These are phyloP conservation scores for Viola odorata DNA, from an alignment of 345 rosid genomes.

Conservation along the genomic window DNA sequence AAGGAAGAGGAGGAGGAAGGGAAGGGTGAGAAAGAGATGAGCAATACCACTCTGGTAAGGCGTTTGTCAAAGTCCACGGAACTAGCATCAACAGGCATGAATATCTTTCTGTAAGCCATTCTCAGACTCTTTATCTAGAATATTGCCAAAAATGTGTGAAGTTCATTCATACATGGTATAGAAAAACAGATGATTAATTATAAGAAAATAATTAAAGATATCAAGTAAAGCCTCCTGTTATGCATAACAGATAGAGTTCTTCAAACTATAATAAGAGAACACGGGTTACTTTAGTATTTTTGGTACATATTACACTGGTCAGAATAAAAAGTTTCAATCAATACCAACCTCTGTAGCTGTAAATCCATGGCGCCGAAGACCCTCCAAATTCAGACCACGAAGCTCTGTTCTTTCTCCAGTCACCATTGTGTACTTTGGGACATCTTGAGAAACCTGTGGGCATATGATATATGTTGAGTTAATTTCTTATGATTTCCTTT, in stretches of 20 bases:
- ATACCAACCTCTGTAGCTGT: slow-evolving; percentile 49
- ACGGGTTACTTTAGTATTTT: neutral
- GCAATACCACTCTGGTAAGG: slow-evolving; percentile 65
- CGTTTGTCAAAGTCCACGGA: slow-evolving; percentile 58
- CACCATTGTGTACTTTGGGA: slow-evolving; percentile 86
- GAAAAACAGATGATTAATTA: neutral
- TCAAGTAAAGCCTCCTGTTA: neutral
- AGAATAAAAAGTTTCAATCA: slow-evolving; percentile 7
- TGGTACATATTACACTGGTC: neutral
- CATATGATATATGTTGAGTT: slow-evolving; percentile 2
- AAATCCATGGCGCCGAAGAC: slow-evolving; percentile 79
- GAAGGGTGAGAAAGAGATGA: slow-evolving; percentile 4
- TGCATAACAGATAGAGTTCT: neutral
- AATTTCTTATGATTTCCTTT: neutral
- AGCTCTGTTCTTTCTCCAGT: slow-evolving; percentile 87
- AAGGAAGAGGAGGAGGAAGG: neutral
- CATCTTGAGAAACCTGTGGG: slow-evolving; percentile 81
- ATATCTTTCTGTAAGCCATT: slow-evolving; percentile 72
- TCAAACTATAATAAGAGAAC: neutral
- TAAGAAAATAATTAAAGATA: neutral
- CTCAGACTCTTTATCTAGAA: slow-evolving; percentile 70
- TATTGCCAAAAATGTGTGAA: slow-evolving; percentile 15
- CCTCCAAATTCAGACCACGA: slow-evolving; percentile 84
- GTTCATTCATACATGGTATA: slow-evolving; percentile 8
- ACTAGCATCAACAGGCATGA: slow-evolving; percentile 49